Conservation (phyloP, 2,329 filamentous ascomycete genomes). For the Paracamarosporium sp. region DNA sequence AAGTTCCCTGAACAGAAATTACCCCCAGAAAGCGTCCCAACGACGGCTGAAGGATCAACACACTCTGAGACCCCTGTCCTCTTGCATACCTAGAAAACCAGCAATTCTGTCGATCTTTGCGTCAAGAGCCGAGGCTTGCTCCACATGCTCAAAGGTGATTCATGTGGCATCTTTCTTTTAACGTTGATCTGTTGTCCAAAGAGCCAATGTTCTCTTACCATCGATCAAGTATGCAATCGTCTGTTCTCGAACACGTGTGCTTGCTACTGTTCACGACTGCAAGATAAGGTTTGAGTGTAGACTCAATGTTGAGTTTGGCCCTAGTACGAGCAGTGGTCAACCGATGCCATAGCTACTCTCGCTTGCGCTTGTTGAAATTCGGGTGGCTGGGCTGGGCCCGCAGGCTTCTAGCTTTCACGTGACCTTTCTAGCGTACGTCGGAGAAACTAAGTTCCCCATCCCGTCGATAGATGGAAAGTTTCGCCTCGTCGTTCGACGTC, state of each 20-base stretch:
- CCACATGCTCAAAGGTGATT: background rate
- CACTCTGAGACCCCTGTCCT: background rate
- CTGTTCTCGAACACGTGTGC: background rate
- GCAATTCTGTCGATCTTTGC: background rate
- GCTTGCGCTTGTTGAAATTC: background rate
- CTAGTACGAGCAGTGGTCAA: background rate
- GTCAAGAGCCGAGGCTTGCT: background rate
- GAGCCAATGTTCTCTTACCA: background rate
- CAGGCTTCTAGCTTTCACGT: background rate
- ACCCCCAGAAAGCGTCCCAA: background rate
- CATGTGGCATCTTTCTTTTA: background rate
- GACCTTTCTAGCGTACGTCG: background rate
- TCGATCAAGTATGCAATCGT: background rate
- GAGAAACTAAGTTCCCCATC: background rate
- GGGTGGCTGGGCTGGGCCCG: background rate
- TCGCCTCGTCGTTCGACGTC: slow-evolving; percentile 5
- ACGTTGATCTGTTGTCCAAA: background rate
- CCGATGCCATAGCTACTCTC: background rate
- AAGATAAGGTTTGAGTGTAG: background rate
- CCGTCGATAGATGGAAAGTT: background rate
- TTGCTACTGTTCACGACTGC: background rate
- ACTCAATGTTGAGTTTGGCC: background rate
- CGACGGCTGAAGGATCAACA: background rate
- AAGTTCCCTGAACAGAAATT: background rate
- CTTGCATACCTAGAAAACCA: background rate